phyloP scores from a whole-genome alignment of 495 filamentous ascomycete species.

The Cairneyella variabilis region DNA sequence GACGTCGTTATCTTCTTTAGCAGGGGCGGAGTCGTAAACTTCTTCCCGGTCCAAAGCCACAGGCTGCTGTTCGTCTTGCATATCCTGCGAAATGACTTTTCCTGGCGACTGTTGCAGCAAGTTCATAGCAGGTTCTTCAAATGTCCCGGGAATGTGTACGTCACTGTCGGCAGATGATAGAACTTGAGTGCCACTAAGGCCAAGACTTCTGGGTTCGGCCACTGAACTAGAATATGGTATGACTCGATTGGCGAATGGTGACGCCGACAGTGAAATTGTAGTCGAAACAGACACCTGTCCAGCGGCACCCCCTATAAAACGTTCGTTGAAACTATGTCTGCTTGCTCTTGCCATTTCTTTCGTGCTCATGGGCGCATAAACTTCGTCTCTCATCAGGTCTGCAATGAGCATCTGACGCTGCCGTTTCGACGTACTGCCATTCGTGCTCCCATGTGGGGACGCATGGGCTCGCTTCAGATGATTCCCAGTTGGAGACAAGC shows the following conservation, averaged over 20 bases:
- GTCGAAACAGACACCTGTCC: too few species aligned
- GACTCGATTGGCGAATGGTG: not conserved
- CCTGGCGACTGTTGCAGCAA: too few species aligned
- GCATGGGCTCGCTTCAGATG: too few species aligned
- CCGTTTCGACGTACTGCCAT: too few species aligned
- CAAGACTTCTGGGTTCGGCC: not conserved
- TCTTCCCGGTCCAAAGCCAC: not conserved
- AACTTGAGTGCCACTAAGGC: not conserved
- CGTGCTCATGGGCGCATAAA: not conserved
- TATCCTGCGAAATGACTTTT: too few species aligned
- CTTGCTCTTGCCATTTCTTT: conserved; percentile 12
- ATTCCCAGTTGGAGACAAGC: too few species aligned
- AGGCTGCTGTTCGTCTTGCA: not conserved
- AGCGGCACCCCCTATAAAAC: not conserved
- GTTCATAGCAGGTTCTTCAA: not conserved
- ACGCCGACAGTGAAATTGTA: not conserved
- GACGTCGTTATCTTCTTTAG: not conserved
- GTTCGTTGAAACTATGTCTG: conserved; percentile 11
- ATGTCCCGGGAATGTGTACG: not conserved
- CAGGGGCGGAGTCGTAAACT: not conserved
- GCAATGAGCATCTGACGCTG: not conserved
- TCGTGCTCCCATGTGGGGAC: too few species aligned
- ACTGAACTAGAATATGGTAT: not conserved
- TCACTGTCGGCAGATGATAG: not conserved
- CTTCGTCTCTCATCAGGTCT: not conserved